phyloP scores from a whole-genome alignment of 805 yeast genomes.

The Grigorovia transvaalensis region DNA sequence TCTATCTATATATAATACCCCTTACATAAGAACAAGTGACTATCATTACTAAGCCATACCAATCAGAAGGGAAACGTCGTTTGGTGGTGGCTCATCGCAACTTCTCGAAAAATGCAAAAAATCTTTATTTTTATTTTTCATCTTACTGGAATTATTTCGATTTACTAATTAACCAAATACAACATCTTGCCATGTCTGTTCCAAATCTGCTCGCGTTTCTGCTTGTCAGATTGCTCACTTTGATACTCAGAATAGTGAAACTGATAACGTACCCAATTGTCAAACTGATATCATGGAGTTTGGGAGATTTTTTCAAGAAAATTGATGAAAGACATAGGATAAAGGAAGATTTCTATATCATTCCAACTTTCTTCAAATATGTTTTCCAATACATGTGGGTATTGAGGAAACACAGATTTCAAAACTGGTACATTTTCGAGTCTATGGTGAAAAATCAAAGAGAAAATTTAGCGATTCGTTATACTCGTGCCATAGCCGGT shows the following conservation, averaged over 20 bases:
- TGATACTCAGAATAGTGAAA: slow-evolving; percentile 9
- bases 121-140: not conserved
- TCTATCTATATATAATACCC: no score
- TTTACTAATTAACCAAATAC: no score
- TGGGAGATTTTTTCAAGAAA: slow-evolving; percentile 10
- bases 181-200: not conserved
- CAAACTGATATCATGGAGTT: slow-evolving; percentile 5
- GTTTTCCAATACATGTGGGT: slow-evolving; percentile 32
- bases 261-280: slow-evolving; percentile 12
- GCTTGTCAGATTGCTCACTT: slow-evolving; percentile 8
- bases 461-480: slow-evolving; percentile 49
- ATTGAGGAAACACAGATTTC: slow-evolving; percentile 29
- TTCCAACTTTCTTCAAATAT: slow-evolving; percentile 33
- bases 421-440: slow-evolving; percentile 66
- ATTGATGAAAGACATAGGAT: slow-evolving; percentile 28
- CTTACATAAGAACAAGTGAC: no score
- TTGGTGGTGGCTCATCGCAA: no score
- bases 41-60: no score
- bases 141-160: no score
- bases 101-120: no score
- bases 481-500: slow-evolving; percentile 32
- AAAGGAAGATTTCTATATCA: slow-evolving; percentile 44
- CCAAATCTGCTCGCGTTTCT: slow-evolving; percentile 7
- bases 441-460: slow-evolving; percentile 39
- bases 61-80: no score